These are phyloP conservation scores for Backusella tarrabulga DNA, from an alignment of 192 early-diverging fungal species.

Conservation along the genomic window DNA sequence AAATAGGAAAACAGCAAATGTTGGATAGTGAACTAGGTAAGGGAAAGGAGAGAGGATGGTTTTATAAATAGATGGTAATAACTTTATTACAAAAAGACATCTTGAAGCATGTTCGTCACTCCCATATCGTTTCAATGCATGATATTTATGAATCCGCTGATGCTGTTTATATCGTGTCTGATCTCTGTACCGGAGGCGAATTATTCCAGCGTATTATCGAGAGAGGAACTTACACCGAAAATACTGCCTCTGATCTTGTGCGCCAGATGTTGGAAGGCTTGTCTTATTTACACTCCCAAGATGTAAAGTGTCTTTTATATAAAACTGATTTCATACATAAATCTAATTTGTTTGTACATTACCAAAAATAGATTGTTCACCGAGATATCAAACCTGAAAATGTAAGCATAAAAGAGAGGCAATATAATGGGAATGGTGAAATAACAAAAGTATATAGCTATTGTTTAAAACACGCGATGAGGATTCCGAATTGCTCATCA, in stretches of 20 bases:
- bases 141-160: slow-evolving; percentile 66
- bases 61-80: slow-evolving; percentile 34
- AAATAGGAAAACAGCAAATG: slow-evolving; percentile 48
- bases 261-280: slow-evolving; percentile 71
- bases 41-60: background rate
- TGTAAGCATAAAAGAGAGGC: slow-evolving; percentile 23
- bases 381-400: slow-evolving; percentile 83
- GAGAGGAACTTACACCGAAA: slow-evolving; percentile 70
- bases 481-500: slow-evolving; percentile 56
- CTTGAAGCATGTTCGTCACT: slow-evolving; percentile 77
- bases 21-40: slow-evolving; percentile 57
- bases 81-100: slow-evolving; percentile 57
- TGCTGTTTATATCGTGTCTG: slow-evolving; percentile 67
- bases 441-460: slow-evolving; percentile 16
- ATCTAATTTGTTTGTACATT: background rate
- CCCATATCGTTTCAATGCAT: slow-evolving; percentile 75
- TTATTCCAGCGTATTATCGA: slow-evolving; percentile 74
- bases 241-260: slow-evolving; percentile 69
- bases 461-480: slow-evolving; percentile 46
- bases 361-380: slow-evolving; percentile 63
- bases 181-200: slow-evolving; percentile 76
- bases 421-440: background rate
- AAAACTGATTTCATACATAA: background rate
- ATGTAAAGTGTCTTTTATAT: slow-evolving; percentile 25
- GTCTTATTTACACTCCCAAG: slow-evolving; percentile 77